Percentiles rank a stretch among this genome's conserved stretches.
Evolutionary conservation across 148 eudicot species (phyloP).

Genomic region (Persicaria maculosa): DNA sequence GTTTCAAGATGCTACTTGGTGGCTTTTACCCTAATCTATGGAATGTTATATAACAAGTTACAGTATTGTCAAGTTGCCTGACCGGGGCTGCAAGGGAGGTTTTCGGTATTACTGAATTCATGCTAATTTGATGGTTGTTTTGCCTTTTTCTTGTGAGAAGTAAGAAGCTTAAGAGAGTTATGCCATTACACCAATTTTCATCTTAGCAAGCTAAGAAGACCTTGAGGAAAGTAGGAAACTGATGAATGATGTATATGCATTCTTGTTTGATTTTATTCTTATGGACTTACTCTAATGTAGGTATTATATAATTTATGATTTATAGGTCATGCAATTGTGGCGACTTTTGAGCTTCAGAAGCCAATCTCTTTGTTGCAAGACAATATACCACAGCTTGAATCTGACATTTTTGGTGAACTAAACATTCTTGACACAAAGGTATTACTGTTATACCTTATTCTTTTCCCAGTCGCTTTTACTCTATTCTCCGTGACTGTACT

Average conservation of each 20-base stretch:
- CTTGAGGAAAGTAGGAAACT: background rate
- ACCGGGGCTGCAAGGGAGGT: background rate
- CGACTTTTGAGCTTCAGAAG: conserved; percentile 60
- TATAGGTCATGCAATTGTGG: conserved; percentile 77
- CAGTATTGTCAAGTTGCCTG: background rate
- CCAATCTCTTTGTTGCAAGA: conserved; percentile 55
- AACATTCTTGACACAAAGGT: conserved; percentile 53
- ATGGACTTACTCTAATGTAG: background rate
- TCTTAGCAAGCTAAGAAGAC: background rate
- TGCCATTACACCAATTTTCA: background rate
- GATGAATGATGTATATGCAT: background rate
- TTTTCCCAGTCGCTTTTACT: conserved; percentile 9
- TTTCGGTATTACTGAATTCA: background rate
- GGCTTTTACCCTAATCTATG: background rate
- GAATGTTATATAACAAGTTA: background rate
- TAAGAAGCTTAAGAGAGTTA: background rate
- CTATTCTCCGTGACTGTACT: conserved; percentile 5
- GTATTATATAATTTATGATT: background rate
- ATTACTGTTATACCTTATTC: conserved; percentile 20
- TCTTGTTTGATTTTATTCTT: background rate
- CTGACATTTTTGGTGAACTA: conserved; percentile 64
- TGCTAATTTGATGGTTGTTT: background rate
- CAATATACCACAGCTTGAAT: conserved; percentile 44
- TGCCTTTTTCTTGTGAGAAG: background rate
- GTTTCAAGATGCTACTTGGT: background rate